Base-by-base conservation (phyloP, 2,329 filamentous ascomycete species). In the Aspergillus novoparasiticus region DNA sequence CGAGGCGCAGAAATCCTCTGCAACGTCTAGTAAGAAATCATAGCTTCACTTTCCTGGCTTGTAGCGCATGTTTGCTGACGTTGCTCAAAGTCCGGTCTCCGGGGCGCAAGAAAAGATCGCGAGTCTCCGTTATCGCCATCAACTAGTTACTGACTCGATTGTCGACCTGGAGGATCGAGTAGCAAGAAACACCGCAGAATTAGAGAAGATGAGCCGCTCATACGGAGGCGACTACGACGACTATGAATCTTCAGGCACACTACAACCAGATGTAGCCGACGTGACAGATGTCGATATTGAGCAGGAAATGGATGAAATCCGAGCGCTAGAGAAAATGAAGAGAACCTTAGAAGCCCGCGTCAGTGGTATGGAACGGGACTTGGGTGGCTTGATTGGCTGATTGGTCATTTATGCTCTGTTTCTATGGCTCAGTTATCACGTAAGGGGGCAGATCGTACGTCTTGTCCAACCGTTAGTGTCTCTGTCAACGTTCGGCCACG, bases 1-100 rank as follows among this genome's bases (percentile, higher is more conserved):
- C 85, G 87, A 59, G 94, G 94, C 0, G 94, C 94, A 0, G 93
- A 97, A 82, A 97, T 93, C 82, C 85, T 98, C 34, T 94, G 93
- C 70, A 86, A 86, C 51, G 94, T 97, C 32, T 98, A 97, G 86
- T 88, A 77, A 65, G 85, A 79, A 11, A 46, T 16, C 9, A 41
- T 59, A 58, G 10, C 19, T 56, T 63, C 26, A 4, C 23, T 32
- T 5, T 50, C 36, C 10, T 9, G 28, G 21, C 58, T 26, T 32
- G 54, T 51, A n/a, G n/a, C 32, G 5, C n/a, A n/a, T 6, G 48
- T 26, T 54, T 43, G 14, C 59, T 60, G 64, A 73, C 64, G 69
- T 67, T 55, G 57, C 46, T 6, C n/a, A 28, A 59, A 87, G 86
- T 74, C 90, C 92, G 39, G 85, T 96, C 32, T 86, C 90, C 0